Conservation (phyloP, 768 basidiomycete species). For the Suillus placidus region DNA sequence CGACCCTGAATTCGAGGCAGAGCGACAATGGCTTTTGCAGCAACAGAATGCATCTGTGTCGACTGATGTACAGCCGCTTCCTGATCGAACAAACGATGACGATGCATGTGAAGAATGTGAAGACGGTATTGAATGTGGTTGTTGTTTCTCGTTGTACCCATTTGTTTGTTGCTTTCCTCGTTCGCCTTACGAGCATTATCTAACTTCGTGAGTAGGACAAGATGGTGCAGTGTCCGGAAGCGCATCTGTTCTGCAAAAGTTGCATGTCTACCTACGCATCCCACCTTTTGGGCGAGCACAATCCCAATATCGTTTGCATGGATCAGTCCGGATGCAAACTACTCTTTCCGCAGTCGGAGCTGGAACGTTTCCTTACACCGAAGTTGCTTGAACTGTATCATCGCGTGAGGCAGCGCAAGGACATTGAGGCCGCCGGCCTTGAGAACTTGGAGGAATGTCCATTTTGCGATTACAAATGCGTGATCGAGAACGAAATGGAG, state of each 20-base stretch:
- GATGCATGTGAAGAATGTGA: conserved; percentile 47
- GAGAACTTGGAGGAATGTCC: conserved; percentile 89
- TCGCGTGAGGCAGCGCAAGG: conserved; percentile 74
- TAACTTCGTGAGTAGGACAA: conserved; percentile 52
- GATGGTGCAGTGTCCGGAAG: conserved; percentile 88
- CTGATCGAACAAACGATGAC: conserved; percentile 40
- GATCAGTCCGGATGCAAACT: conserved; percentile 74
- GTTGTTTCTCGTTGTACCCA: conserved; percentile 75
- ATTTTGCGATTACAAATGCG: conserved; percentile 84
- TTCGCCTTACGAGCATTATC: neutral
- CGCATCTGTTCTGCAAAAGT: conserved; percentile 80
- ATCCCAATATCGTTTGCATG: conserved; percentile 75
- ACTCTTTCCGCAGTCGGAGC: conserved; percentile 68
- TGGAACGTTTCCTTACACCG: conserved; percentile 63
- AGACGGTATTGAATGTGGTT: conserved; percentile 82
- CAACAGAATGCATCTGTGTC: conserved; percentile 2
- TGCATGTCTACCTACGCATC: conserved; percentile 75
- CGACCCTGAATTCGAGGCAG: conserved; percentile 48
- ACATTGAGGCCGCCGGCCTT: conserved; percentile 75
- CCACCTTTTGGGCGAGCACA: conserved; percentile 64
- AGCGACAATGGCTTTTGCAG: conserved; percentile 50
- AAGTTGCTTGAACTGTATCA: conserved; percentile 75
- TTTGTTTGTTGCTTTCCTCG: conserved; percentile 49
- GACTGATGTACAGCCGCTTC: conserved; percentile 30
- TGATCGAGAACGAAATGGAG: conserved; percentile 71